Conservation (phyloP, 306 rosid species). For the Sphenostylis stenocarpa region DNA sequence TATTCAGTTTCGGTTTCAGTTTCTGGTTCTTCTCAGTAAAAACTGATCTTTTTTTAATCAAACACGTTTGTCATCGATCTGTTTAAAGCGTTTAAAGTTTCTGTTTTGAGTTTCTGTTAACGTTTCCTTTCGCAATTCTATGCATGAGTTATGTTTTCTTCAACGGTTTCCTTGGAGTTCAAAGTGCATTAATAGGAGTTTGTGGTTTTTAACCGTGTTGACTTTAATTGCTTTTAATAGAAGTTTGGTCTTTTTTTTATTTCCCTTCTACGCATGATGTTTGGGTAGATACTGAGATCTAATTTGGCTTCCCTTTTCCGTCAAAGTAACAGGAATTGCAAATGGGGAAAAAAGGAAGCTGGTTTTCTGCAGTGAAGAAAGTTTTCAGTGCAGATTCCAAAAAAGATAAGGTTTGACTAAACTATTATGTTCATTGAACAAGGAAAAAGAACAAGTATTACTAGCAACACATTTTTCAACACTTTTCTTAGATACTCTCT, state of each 20-base stretch:
- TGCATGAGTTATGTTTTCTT: slow-evolving; percentile 12
- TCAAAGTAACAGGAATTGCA: slow-evolving; percentile 38
- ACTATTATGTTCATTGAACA: neutral
- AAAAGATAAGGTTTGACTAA: slow-evolving; percentile 65
- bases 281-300: slow-evolving; percentile 20
- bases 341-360: slow-evolving; percentile 85
- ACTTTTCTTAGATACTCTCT: neutral
- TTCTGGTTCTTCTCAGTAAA: neutral
- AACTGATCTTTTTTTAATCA: neutral
- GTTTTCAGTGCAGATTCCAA: slow-evolving; percentile 57
- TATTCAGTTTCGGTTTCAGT: neutral
- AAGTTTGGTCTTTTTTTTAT: slow-evolving; percentile 13
- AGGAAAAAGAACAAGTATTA: neutral
- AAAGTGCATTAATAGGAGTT: neutral
- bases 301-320: neutral
- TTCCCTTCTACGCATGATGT: neutral
- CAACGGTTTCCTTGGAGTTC: neutral
- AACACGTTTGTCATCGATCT: slow-evolving; percentile 25
- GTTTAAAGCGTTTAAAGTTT: neutral
- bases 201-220: slow-evolving; percentile 8
- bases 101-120: neutral
- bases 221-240: slow-evolving; percentile 4
- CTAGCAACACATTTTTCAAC: neutral
- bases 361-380: slow-evolving; percentile 81
- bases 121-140: slow-evolving; percentile 27